Evolutionary conservation across 495 filamentous ascomycete genomes (phyloP), one percentile per base, ranked within the genome.

Genomic region (Chlorociboria aeruginascens): DNA sequence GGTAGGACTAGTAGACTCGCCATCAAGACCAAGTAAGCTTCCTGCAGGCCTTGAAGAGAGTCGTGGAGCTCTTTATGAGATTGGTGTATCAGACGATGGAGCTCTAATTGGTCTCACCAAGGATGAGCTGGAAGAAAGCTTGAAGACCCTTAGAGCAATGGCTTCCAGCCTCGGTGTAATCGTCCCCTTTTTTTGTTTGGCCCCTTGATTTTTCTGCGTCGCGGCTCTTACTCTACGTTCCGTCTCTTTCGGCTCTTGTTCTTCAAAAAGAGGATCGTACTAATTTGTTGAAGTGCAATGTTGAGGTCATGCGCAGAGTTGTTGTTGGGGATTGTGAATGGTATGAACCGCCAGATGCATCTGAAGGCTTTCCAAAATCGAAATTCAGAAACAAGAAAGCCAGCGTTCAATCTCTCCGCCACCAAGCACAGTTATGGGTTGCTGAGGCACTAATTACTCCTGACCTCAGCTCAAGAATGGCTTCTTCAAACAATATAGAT

Each of bases 61-160:
- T 33, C 81, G 84, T 49, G 92, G 92, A 13, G 93, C 93, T 0
- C 61, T 97, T 43, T 98, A 98, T 50, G 93, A 98, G 65, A 93
- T 98, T 59, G 92, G 92, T 0, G 89, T 98, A 16, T 81, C 89
- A 6, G 92, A 98, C 61, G 89, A 96, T 66, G 92, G 92, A 11
- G 86, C 82, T 0, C 82, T 97, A 50, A 81, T 94, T 36, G 92
- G 92, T 1, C 67, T 98, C n/a, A 83, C 85, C 0, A 75, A 82
- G 53, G 89, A 95, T 59, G 92, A 97, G 64, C 69, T 98, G 64
- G 79, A 93, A 43, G 90, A 95, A 63, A 94, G 86, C 62, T 69
- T 97, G 45, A 73, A 71, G 25, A 94, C 83, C 43, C 67, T 98
- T 9, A 77, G 82, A 47, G 74, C 82, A 12, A 98, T 98, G 90